These are phyloP conservation scores for Sindora glabra DNA, from an alignment of 306 rosid species.

Conservation along the genomic window DNA sequence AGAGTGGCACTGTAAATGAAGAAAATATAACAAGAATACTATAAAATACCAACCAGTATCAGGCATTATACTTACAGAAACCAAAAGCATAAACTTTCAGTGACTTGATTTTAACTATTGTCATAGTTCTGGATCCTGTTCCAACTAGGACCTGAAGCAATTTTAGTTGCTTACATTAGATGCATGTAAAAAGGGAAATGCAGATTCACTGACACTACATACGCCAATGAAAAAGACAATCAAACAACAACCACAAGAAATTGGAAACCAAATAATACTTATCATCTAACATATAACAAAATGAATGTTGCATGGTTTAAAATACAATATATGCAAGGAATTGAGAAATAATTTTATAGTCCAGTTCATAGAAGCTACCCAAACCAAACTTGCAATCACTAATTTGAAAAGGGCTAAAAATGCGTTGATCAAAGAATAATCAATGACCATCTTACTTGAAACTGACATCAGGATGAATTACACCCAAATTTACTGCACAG, in stretches of 20 bases:
- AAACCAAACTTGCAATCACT: neutral
- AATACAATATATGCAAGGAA: neutral
- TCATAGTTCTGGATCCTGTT: conserved; percentile 82
- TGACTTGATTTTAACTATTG: conserved; percentile 70
- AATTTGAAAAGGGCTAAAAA: no score
- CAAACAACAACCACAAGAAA: neutral
- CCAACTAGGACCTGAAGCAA: conserved; percentile 82
- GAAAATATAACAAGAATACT: conserved; percentile 3
- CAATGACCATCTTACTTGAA: conserved; percentile 3
- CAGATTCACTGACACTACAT: neutral
- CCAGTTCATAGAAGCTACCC: neutral
- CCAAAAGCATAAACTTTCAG: conserved; percentile 91
- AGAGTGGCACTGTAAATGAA: neutral
- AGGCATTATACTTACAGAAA: conserved; percentile 67
- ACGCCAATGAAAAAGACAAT: neutral
- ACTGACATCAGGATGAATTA: neutral
- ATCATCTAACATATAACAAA: neutral
- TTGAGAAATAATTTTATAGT: neutral
- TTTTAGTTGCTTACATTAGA: neutral
- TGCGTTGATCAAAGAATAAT: conserved; percentile 2
- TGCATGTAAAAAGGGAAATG: neutral
- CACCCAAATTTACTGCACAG: neutral
- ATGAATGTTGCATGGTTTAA: neutral
- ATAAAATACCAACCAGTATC: neutral
- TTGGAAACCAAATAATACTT: neutral